A percentile compares a stretch with the other conserved stretches of the same genome.
phyloP scores from a whole-genome alignment of 768 basidiomycete genomes.

The Rhizopogon rudus region DNA sequence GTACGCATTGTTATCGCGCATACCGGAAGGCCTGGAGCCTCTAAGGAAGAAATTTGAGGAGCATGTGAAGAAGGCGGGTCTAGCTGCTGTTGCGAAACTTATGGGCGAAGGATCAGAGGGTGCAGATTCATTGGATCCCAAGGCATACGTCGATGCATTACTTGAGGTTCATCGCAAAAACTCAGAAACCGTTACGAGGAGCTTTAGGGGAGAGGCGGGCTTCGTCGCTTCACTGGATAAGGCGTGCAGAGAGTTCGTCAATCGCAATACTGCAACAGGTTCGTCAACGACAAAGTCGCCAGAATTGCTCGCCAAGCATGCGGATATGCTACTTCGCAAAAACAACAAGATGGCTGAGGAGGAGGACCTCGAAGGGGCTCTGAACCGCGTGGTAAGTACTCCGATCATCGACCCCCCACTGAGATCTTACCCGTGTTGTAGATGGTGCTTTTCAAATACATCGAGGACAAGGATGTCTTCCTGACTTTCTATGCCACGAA shows the following conservation, averaged over 20 bases:
- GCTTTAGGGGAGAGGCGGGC: slow-evolving; percentile 89
- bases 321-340: slow-evolving; percentile 85
- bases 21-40: slow-evolving; percentile 86
- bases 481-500: slow-evolving; percentile 97
- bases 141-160: slow-evolving; percentile 90
- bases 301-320: slow-evolving; percentile 88
- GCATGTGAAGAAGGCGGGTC: slow-evolving; percentile 89
- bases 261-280: slow-evolving; percentile 87
- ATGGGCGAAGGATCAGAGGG: slow-evolving; percentile 47
- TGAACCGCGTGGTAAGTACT: slow-evolving; percentile 79
- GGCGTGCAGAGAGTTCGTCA: slow-evolving; percentile 94
- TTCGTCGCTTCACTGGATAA: slow-evolving; percentile 93
- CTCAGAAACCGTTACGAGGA: slow-evolving; percentile 78
- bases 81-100: slow-evolving; percentile 73
- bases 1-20: slow-evolving; percentile 89
- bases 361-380: slow-evolving; percentile 80
- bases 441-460: slow-evolving; percentile 98
- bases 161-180: slow-evolving; percentile 92
- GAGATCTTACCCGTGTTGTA: slow-evolving; percentile 27
- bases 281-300: slow-evolving; percentile 82
- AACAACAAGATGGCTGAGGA: slow-evolving; percentile 95
- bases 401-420: background rate
- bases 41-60: slow-evolving; percentile 90
- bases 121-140: slow-evolving; percentile 75
- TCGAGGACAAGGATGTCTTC: slow-evolving; percentile 99